Evolutionary conservation across 768 basidiomycete species (phyloP), one percentile per base, ranked within the genome.

Genomic region (Lactarius quietus): DNA sequence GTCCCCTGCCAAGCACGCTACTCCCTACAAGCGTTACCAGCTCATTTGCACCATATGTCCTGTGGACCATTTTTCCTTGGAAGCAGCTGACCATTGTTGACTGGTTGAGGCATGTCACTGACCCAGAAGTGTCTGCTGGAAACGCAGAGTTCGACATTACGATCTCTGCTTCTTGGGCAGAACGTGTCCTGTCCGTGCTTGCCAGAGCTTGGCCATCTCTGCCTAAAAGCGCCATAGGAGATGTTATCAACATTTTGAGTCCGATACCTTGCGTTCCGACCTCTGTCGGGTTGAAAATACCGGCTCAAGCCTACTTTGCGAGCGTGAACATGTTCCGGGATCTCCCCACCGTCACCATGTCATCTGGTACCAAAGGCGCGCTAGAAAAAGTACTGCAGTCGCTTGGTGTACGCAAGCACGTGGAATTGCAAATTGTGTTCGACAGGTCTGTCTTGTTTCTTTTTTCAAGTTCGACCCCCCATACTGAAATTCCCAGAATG

Each of bases 401-500:
- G 2, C 77, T 98, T 0, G 96, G 94, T 14, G 92, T 98, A 14
- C 84, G 93, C 20, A 92, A 87, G 73, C 94, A 95, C 68, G 93
- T 98, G 8, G 92, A 98, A 65, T 80, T 98, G 2, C 95, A 98
- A 74, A 79, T 97, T 3, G 83, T 99, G 20, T 99, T 99, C 73
- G 85, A 89, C 61, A 82, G 95, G 88, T 91, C 60, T 57, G 79
- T 15, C 48, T 18, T 52, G 14, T 36, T 28, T 52, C 20, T 39
- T 26, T n/a, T 36, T 9, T 39, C 28, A 28, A 14, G 36, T 14
- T 45, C 20, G 4, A 45, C 41, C 20, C 23, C 14, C 2, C 41
- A 26, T 33, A 26, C 36, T 38, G 6, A 20, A n/a, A 31, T 54
- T 31, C 57, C 5, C 66, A 93, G 92, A 74, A 91, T 93, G 90